phyloP scores from a whole-genome alignment of 495 filamentous ascomycete genomes.

The Tuber indicum region DNA sequence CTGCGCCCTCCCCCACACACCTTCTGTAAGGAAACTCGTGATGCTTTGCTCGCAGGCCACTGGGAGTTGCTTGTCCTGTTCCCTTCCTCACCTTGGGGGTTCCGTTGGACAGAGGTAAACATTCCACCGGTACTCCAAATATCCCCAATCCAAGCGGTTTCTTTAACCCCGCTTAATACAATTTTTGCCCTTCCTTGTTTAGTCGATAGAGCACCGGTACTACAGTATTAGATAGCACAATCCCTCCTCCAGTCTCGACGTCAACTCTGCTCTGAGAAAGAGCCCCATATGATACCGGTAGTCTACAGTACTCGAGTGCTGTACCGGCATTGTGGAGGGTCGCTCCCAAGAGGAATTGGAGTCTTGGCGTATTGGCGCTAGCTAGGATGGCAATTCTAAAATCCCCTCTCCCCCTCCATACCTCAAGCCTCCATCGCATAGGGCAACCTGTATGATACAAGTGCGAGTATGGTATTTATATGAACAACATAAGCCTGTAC shows the following conservation, averaged over 20 bases:
- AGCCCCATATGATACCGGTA: neutral
- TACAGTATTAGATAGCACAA: neutral
- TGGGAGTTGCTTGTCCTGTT: neutral
- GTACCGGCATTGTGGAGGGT: constrained; percentile 3
- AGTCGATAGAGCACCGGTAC: neutral
- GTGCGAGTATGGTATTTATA: neutral
- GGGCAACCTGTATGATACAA: neutral
- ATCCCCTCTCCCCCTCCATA: neutral
- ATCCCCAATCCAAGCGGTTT: neutral
- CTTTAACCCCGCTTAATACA: neutral
- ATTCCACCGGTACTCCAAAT: neutral
- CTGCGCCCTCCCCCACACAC: neutral
- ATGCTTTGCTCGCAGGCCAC: neutral
- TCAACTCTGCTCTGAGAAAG: neutral
- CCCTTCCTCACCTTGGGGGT: neutral
- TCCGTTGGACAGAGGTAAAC: neutral
- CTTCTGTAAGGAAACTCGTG: neutral
- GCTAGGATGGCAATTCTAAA: neutral
- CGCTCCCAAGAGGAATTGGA: neutral
- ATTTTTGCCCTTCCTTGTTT: neutral
- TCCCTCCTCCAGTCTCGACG: neutral
- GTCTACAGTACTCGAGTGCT: no score
- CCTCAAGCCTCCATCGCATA: neutral
- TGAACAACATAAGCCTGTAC: neutral
- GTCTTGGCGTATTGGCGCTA: neutral